Conservation (phyloP, 179 eudicot genomes). For the Silene coronaria region DNA sequence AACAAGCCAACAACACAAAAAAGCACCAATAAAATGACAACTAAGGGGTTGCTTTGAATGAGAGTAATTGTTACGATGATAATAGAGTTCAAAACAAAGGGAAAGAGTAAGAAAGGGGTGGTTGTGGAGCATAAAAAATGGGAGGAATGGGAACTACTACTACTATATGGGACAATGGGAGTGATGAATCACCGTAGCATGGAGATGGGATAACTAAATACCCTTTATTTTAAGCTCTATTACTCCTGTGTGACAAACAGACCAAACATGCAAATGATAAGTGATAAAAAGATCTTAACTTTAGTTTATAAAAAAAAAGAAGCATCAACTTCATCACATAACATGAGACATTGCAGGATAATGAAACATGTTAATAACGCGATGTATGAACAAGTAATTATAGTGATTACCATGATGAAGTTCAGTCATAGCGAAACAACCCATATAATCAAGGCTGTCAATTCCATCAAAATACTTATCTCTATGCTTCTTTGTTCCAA, state of each 20-base stretch:
- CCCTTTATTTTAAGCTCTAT: too few species aligned
- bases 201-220: background rate
- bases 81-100: background rate
- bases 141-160: background rate
- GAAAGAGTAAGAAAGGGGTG: background rate
- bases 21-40: background rate
- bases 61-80: background rate
- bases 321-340: background rate
- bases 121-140: background rate
- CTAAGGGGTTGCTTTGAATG: background rate
- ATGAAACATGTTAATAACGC: background rate
- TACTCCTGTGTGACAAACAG: background rate
- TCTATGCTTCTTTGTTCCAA: conserved; percentile 86
- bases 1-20: background rate
- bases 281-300: background rate
- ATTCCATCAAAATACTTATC: conserved; percentile 85
- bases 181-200: background rate
- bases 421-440: conserved; percentile 97
- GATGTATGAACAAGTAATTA: background rate
- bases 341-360: background rate
- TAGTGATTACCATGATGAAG: conserved; percentile 72
- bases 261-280: background rate
- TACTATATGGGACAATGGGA: background rate
- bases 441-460: conserved; percentile 80
- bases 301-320: background rate